These are phyloP conservation scores for Penicillium sp. DNA, from an alignment of 2,329 filamentous ascomycete genomes.

Conservation along the genomic window DNA sequence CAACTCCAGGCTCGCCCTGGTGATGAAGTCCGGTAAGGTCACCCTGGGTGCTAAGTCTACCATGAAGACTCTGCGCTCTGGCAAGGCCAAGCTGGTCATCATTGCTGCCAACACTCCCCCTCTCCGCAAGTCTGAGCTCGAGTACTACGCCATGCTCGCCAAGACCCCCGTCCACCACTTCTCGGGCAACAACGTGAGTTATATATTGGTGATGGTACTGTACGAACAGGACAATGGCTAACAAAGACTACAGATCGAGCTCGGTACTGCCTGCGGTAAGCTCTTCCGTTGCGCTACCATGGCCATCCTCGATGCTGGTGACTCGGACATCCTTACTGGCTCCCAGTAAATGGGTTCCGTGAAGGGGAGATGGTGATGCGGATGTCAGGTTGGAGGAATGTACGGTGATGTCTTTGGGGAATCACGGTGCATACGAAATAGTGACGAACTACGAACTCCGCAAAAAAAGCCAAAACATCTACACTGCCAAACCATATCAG, in stretches of 20 bases:
- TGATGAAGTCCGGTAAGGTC: conserved; percentile 63
- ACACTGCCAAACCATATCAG: background rate
- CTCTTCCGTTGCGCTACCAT: conserved; percentile 98
- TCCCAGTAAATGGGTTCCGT: conserved; percentile 12
- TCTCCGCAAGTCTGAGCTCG: conserved; percentile 94
- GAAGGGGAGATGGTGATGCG: conserved; percentile 2
- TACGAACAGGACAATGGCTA: conserved; percentile 44
- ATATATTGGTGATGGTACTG: background rate
- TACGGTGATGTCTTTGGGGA: conserved; percentile 5
- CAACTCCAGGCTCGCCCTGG: conserved; percentile 64
- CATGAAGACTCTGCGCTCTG: conserved; percentile 82
- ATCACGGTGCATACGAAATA: conserved; percentile 5
- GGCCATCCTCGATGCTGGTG: conserved; percentile 92
- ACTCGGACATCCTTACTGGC: conserved; percentile 83
- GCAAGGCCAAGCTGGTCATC: conserved; percentile 98
- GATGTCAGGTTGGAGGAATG: conserved; percentile 6
- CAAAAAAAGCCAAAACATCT: conserved; percentile 6
- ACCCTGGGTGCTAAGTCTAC: conserved; percentile 84
- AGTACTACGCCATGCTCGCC: conserved; percentile 87
- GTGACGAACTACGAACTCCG: conserved; percentile 7
- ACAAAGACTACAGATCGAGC: conserved; percentile 74
- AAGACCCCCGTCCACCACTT: conserved; percentile 98
- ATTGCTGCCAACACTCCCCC: conserved; percentile 94
- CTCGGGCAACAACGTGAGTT: conserved; percentile 95
- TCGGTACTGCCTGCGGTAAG: conserved; percentile 97